Evolutionary conservation across 2,329 filamentous ascomycete species (phyloP).

Genomic region (Cladosporium cucumerinum): DNA sequence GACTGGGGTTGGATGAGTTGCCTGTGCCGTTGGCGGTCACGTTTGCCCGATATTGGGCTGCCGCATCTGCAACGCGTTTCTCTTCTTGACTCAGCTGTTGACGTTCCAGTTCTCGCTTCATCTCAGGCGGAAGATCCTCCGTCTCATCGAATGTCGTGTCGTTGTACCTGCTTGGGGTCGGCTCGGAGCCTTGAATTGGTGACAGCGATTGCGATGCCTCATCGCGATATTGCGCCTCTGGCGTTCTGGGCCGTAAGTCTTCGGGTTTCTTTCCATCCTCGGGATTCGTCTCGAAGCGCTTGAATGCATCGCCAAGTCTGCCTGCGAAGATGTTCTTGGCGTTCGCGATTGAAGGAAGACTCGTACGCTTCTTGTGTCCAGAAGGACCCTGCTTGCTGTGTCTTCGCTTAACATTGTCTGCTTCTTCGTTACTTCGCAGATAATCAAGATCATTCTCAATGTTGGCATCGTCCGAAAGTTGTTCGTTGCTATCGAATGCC

Average conservation of each 20-base stretch:
- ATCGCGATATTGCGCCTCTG: constrained; percentile 1
- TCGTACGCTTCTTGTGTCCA: constrained; percentile 67
- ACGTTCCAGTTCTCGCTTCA: constrained; percentile 84
- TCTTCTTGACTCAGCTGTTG: constrained; percentile 81
- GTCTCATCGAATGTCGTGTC: constrained; percentile 56
- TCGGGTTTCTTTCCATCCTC: constrained; percentile 16
- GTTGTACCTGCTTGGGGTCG: constrained; percentile 55
- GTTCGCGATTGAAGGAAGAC: constrained; percentile 58
- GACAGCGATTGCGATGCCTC: constrained; percentile 45
- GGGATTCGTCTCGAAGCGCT: constrained; percentile 65
- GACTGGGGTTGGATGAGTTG: constrained; percentile 52
- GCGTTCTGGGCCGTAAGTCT: constrained; percentile 2
- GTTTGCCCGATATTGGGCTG: constrained; percentile 79
- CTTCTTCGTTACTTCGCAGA: constrained; percentile 69
- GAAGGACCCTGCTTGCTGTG: constrained; percentile 53
- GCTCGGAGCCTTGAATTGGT: constrained; percentile 73
- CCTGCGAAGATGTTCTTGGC: constrained; percentile 76
- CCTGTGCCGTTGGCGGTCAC: constrained; percentile 61
- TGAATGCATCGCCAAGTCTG: constrained; percentile 90
- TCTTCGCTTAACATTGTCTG: constrained; percentile 49
- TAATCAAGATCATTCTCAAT: constrained; percentile 82
- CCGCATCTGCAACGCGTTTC: constrained; percentile 80
- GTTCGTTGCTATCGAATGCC: constrained; percentile 30
- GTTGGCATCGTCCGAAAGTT: constrained; percentile 55
- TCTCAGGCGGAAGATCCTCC: constrained; percentile 77